These are phyloP conservation scores for Plasmodium reichenowi DNA, from an alignment of 169 alveolate species.

Conservation along the genomic window DNA sequence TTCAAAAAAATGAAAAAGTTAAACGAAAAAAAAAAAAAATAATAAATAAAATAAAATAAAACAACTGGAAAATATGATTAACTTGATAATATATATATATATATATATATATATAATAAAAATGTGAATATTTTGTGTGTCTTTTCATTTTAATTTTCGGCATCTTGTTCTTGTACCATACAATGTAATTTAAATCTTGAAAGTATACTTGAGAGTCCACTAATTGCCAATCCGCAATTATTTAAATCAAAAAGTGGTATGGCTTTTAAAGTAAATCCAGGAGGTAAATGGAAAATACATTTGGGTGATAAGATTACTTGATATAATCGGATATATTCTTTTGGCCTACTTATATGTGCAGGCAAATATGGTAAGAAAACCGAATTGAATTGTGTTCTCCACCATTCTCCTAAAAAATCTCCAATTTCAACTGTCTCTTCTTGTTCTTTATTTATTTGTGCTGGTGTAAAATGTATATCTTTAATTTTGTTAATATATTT, in stretches of 20 bases:
- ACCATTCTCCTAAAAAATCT: conserved; percentile 84
- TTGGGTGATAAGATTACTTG: conserved; percentile 45
- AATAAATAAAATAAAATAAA: not conserved
- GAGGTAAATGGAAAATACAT: conserved; percentile 74
- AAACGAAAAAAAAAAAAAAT: too few species aligned
- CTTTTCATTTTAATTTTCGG: not conserved
- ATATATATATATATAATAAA: not conserved
- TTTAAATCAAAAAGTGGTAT: conserved; percentile 57
- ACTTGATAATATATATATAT: not conserved
- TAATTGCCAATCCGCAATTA: conserved; percentile 44
- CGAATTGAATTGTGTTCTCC: conserved; percentile 82
- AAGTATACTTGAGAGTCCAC: conserved; percentile 48
- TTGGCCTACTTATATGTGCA: conserved; percentile 81
- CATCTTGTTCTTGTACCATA: conserved; percentile 46
- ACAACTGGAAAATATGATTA: not conserved
- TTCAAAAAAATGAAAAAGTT: too few species aligned
- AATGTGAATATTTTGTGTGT: not conserved
- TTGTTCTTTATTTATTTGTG: conserved; percentile 9
- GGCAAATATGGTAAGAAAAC: conserved; percentile 83
- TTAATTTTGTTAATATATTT: conserved; percentile 74
- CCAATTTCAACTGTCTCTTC: conserved; percentile 80
- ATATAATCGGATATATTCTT: conserved; percentile 69
- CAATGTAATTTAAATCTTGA: conserved; percentile 46
- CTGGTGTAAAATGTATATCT: conserved; percentile 42
- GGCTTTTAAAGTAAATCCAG: conserved; percentile 65